Base-by-base conservation (phyloP, 2,329 filamentous ascomycete species). In the Alternaria metachromatica region DNA sequence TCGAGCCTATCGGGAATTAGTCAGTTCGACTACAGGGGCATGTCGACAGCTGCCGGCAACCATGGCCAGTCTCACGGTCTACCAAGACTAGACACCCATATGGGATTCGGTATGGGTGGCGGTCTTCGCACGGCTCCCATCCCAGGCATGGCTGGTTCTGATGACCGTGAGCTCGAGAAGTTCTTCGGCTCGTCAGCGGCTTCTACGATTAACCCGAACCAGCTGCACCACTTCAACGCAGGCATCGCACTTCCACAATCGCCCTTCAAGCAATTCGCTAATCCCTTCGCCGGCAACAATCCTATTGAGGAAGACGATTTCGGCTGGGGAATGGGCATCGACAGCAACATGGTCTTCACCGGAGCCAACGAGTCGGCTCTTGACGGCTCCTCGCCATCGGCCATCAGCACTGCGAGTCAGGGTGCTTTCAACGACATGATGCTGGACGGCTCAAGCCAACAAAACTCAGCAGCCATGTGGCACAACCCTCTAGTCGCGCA, bases 321-420 rank as follows among this genome's bases (percentile, higher is more conserved):
- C 77, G 92, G 94, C 72, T 98, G 94, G 94, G 88, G 89, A 81
- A 90, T 90, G 63, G 91, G 91, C 21, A 92, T 97, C 77, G 93
- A 96, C 67, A 88, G 90, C 73, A 88, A 92, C 49, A 86, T 80
- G 73, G 73, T 75, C 64, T 79, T 76, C 72, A 58, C 73, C 9
- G 88, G 87, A 60, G 82, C 84, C 59, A 91, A 91, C 73, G 94
- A 97, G 72, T 91, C 90, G 69, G 93, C 92, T 26, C 88, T 97
- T 58, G 95, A 97, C 73, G 94, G 92, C 63, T 98, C 96, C 11
- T 98, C 96, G 13, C 96, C 96, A 15, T 98, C 96, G 9, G 94
- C 94, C 50, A 95, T 98, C 79, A 98, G 95, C 83, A 97, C 93
- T 46, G 93, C 92, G 63, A 98, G 94, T 81, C 94, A 96, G 76